Conservation (phyloP, 805 yeast species). For the Pichia membranifaciens region DNA sequence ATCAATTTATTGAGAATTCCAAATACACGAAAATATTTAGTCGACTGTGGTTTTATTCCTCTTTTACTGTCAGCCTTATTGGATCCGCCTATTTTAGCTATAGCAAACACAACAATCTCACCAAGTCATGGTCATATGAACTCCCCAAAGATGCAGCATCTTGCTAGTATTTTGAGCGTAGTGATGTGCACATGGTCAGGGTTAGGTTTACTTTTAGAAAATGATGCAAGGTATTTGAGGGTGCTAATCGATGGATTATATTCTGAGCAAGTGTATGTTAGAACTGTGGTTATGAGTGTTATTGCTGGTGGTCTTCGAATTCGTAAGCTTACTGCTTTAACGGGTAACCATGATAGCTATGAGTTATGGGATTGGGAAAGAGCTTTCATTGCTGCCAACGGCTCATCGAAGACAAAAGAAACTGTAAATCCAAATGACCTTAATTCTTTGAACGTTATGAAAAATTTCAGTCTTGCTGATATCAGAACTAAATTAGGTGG, state of each 20-base stretch:
- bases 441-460: neutral
- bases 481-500: slow-evolving; percentile 12
- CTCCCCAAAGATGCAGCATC: slow-evolving; percentile 49
- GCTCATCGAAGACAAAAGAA: slow-evolving; percentile 14
- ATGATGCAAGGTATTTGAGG: slow-evolving; percentile 48
- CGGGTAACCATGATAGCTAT: slow-evolving; percentile 11
- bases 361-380: slow-evolving; percentile 12
- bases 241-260: slow-evolving; percentile 55
- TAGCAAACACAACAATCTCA: neutral
- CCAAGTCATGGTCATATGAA: slow-evolving; percentile 37
- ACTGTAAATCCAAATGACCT: slow-evolving; percentile 17
- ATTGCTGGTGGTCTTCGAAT: slow-evolving; percentile 39
- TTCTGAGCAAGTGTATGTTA: slow-evolving; percentile 10
- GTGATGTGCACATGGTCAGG: slow-evolving; percentile 77
- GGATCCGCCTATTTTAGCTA: slow-evolving; percentile 28
- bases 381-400: slow-evolving; percentile 1
- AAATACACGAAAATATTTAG: slow-evolving; percentile 43
- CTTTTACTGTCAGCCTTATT: slow-evolving; percentile 66
- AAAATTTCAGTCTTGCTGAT: slow-evolving; percentile 3
- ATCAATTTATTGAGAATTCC: slow-evolving; percentile 55
- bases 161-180: slow-evolving; percentile 52
- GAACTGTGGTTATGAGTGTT: slow-evolving; percentile 11
- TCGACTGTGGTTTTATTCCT: slow-evolving; percentile 59
- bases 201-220: slow-evolving; percentile 52
- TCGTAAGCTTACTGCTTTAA: slow-evolving; percentile 48